Percentiles rank a stretch among this genome's conserved stretches.
phyloP scores from a whole-genome alignment of 441 rosid genomes.

The Dalechampia spathulata region DNA sequence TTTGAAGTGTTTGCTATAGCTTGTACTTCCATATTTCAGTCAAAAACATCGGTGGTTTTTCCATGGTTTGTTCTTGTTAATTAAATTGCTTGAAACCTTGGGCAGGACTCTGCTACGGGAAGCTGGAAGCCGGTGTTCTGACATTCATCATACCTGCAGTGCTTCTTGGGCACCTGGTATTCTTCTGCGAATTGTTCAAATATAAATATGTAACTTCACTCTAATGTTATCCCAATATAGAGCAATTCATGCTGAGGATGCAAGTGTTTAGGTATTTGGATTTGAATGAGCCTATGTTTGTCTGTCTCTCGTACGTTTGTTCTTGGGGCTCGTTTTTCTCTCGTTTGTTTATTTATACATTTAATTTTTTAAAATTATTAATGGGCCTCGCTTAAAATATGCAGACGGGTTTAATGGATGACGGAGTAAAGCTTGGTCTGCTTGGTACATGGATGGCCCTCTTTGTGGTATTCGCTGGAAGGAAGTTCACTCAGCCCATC shows the following conservation, averaged over 20 bases:
- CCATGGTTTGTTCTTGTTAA: too few species aligned
- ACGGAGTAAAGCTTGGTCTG: constrained; percentile 52
- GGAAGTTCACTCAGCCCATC: constrained; percentile 89
- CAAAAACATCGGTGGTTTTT: neutral
- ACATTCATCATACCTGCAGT: constrained; percentile 78
- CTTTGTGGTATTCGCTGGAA: constrained; percentile 75
- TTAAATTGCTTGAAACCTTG: neutral
- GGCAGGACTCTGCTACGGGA: constrained; percentile 88
- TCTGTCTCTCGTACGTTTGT: too few species aligned
- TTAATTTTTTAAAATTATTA: neutral
- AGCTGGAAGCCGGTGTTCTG: constrained; percentile 86
- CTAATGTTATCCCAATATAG: too few species aligned
- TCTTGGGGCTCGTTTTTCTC: too few species aligned
- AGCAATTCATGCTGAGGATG: neutral
- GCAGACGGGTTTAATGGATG: constrained; percentile 79
- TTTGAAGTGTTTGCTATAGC: too few species aligned
- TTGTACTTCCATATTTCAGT: neutral
- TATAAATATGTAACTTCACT: neutral
- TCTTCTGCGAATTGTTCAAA: constrained; percentile 10
- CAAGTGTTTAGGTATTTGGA: neutral
- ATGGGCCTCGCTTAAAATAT: constrained; percentile 11
- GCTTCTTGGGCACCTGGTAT: constrained; percentile 94
- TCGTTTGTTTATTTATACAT: neutral
- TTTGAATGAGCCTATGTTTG: too few species aligned
- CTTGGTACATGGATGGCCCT: constrained; percentile 84